A percentile compares a stretch with the other conserved stretches of the same genome.
Evolutionary conservation across 106 monocot species (phyloP).

Genomic region (Agapanthus africanus): DNA sequence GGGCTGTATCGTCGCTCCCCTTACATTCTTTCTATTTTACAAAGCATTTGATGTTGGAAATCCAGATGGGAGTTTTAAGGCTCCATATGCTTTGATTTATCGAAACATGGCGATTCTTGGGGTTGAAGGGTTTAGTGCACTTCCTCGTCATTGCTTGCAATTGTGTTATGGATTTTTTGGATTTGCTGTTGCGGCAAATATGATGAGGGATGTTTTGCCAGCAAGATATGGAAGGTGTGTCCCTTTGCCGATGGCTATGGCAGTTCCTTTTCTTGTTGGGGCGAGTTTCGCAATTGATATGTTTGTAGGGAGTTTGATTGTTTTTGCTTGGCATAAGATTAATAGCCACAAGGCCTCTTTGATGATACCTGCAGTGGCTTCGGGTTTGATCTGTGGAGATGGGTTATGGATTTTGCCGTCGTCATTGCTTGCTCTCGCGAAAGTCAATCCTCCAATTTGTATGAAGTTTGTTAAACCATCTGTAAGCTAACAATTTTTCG

Average conservation of each 20-base stretch:
- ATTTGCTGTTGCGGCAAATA: slow-evolving; percentile 21
- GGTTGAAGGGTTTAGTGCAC: slow-evolving; percentile 37
- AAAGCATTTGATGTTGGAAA: slow-evolving; percentile 50
- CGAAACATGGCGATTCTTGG: slow-evolving; percentile 54
- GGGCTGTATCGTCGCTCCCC: slow-evolving; percentile 71
- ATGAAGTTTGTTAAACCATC: slow-evolving; percentile 43
- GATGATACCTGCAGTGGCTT: slow-evolving; percentile 56
- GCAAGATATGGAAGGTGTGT: slow-evolving; percentile 21
- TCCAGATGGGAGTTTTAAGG: slow-evolving; percentile 28
- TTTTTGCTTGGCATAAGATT: slow-evolving; percentile 29
- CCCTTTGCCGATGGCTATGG: slow-evolving; percentile 47
- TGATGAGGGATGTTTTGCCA: slow-evolving; percentile 23
- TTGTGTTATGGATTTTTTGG: slow-evolving; percentile 30
- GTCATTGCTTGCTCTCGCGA: slow-evolving; percentile 48
- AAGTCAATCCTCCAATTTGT: slow-evolving; percentile 63
- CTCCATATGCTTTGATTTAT: slow-evolving; percentile 45
- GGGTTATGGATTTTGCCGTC: slow-evolving; percentile 67
- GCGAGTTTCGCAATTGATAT: slow-evolving; percentile 46
- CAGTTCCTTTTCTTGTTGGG: slow-evolving; percentile 34
- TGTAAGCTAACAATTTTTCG: too few species aligned
- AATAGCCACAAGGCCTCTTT: slow-evolving; percentile 18
- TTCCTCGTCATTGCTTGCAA: slow-evolving; percentile 25
- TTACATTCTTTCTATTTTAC: slow-evolving; percentile 82
- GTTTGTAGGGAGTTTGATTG: slow-evolving; percentile 33
- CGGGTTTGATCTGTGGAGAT: slow-evolving; percentile 61